These are phyloP conservation scores for Epichloe amarillans DNA, from an alignment of 2,329 filamentous ascomycete species.

Conservation along the genomic window DNA sequence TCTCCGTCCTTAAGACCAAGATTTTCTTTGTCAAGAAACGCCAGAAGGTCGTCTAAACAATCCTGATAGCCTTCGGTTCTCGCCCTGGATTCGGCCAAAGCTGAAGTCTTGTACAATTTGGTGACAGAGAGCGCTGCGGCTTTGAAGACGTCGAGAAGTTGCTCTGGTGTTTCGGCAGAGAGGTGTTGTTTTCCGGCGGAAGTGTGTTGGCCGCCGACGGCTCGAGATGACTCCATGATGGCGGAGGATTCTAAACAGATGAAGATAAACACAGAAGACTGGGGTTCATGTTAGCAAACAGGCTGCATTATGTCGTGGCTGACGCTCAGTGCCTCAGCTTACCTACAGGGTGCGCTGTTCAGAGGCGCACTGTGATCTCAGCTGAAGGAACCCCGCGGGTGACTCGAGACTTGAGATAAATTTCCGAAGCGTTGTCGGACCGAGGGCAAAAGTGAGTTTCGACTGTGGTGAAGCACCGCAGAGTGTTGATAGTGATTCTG, in stretches of 20 bases:
- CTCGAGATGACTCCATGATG: slow-evolving; percentile 8
- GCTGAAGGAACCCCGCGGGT: slow-evolving; percentile 2
- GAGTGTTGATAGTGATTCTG: background rate
- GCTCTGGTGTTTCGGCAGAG: slow-evolving; percentile 35
- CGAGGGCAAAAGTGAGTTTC: background rate
- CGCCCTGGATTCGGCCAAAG: slow-evolving; percentile 60
- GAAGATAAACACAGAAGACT: background rate
- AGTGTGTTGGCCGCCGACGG: slow-evolving; percentile 6
- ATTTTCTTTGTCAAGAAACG: slow-evolving; percentile 70
- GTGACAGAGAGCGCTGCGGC: slow-evolving; percentile 87
- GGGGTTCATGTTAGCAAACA: background rate
- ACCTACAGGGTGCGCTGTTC: background rate
- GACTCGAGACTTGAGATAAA: background rate
- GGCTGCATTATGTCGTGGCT: background rate
- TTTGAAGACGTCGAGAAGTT: slow-evolving; percentile 80
- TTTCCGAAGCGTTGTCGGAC: background rate
- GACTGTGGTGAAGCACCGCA: background rate
- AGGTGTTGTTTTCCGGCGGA: slow-evolving; percentile 17
- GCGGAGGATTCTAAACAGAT: background rate
- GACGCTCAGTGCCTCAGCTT: background rate
- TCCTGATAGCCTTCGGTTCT: slow-evolving; percentile 82
- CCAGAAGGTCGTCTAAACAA: slow-evolving; percentile 78
- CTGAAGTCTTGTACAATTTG: slow-evolving; percentile 88
- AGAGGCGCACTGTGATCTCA: background rate
- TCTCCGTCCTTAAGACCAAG: slow-evolving; percentile 71